Base-by-base conservation (phyloP, 495 filamentous ascomycete genomes). In the Aspergillus nidulans region DNA sequence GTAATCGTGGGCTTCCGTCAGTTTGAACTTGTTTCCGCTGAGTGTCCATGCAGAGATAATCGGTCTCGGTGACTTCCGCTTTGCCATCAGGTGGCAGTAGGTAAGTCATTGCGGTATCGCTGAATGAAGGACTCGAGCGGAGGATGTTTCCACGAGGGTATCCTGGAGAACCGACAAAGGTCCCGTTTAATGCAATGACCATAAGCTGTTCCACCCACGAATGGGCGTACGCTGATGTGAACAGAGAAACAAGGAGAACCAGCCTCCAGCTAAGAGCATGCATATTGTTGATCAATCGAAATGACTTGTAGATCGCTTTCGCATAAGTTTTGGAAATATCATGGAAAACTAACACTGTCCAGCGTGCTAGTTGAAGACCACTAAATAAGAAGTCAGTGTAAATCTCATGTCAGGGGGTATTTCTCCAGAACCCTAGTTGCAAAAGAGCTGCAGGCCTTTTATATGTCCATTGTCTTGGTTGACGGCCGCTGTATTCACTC, bases 161-260 rank as follows among this genome's bases (percentile, higher is more conserved):
- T 40, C 91, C 91, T 6, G 79, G 69, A 3, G 67, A 57, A 21
- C 89, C 90, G 3, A 83, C 73, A 64, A 89, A 90, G n/a, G 79
- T 81, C 32, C 90, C 90, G 63, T 89, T 85, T 4, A 82, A 65
- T 39, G 83, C 79, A 70, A 97, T 84, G 26, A 83, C 77, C n/a
- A 66, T 74, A 21, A 90, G 68, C 53, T 85, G 68, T 64, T 95
- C 90, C 15, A 91, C 77, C 92, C 92, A 97, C 36, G 85, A 82
- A 69, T 95, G 90, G 21, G 79, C 86, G 40, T 58, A 54, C 23
- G 71, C 63, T 32, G 69, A 65, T 25, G 64, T 56, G 18, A 70
- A 53, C 28, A 78, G 63, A 19, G 77, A 63, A 46, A 65, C 52
- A 15, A 59, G 20, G 45, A 75, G 30, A 7, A 72, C 55, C 49